A percentile compares a stretch with the other conserved stretches of the same genome.
Conservation (phyloP, 352 stramenopile genomes). For the Phytophthora cajani region DNA sequence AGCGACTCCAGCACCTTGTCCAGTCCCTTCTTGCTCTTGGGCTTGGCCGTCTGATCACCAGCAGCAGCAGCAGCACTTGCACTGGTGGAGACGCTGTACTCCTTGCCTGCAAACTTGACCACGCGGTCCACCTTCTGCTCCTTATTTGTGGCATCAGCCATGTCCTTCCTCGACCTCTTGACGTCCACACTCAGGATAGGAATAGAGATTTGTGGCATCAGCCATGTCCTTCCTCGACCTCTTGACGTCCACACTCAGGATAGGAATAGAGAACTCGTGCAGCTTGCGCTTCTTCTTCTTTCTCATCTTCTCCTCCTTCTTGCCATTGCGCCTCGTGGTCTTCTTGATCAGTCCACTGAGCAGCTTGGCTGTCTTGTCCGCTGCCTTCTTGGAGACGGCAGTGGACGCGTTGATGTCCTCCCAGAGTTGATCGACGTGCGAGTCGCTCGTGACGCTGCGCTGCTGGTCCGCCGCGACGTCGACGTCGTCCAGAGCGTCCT, state of each 20-base stretch:
- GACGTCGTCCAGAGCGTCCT: background rate
- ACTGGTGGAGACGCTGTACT: conserved; percentile 61
- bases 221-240: conserved; percentile 57
- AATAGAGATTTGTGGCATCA: conserved; percentile 43
- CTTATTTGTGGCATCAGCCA: conserved; percentile 29
- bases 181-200: conserved; percentile 76
- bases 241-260: conserved; percentile 76
- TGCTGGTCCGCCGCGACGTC: conserved; percentile 4
- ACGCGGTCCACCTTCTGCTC: conserved; percentile 58
- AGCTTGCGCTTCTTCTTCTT: conserved; percentile 69
- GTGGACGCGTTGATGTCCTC: conserved; percentile 71
- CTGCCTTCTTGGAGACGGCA: conserved; percentile 55
- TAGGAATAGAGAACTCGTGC: conserved; percentile 70
- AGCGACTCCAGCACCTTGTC: conserved; percentile 90
- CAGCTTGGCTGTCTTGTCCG: conserved; percentile 61
- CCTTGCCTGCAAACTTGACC: conserved; percentile 86
- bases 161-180: conserved; percentile 59
- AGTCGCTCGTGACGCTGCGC: conserved; percentile 36
- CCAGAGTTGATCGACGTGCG: conserved; percentile 62
- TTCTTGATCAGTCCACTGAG: conserved; percentile 18
- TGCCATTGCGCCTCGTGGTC: conserved; percentile 45
- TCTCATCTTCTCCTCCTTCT: conserved; percentile 34
- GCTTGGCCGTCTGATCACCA: background rate
- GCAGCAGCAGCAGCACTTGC: background rate
- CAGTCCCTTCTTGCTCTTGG: conserved; percentile 46